Evolutionary conservation across 2,329 filamentous ascomycete genomes (phyloP), one percentile per base, ranked within the genome.

Genomic region (Exophiala aquamarina): DNA sequence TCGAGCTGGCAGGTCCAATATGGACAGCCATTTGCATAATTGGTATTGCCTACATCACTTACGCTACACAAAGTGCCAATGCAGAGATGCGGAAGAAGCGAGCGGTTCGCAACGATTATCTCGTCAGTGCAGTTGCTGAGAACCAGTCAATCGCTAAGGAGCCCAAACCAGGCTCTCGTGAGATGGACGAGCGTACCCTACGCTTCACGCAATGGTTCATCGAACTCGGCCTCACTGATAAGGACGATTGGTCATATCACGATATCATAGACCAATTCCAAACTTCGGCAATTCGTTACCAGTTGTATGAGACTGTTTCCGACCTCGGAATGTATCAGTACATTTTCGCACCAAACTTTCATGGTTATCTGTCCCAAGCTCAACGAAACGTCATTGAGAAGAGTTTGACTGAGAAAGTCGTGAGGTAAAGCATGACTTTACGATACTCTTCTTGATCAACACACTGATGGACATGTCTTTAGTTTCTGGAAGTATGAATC

Each of bases 231-330:
- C 26, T 50, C 23, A 47, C 47, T 9, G 20, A 34, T n/a, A 46
- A 50, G 19, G 41, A 54, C 23, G 51, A 54, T 17, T 49, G 51
- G 37, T 48, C 44, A 9, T 51, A 54, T 34, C 51, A 54, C 34
- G 51, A 54, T 33, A 44, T 52, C 13, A 48, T 51, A 21, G 48
- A 51, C 35, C 51, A 54, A 36, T 54, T 54, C n/a, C 51, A 54
- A 17, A 54, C 51, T 11, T 34, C 40, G 2, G 51, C 51, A 6
- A 32, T 54, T 17, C 48, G 51, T 9, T 54, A 54, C 23, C 51
- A 54, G n/a, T 37, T 52, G n/a, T 54, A 51, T 19, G 51, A 50
- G 33, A 28, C 33, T 2, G 38, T 52, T 44, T 44, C 39, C 18
- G 26, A 23, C 17, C 35, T 51, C 11, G 48, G 48, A 2, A 21